Conservation (phyloP, 2,329 filamentous ascomycete genomes). For the Ophiocordyceps sinensis region DNA sequence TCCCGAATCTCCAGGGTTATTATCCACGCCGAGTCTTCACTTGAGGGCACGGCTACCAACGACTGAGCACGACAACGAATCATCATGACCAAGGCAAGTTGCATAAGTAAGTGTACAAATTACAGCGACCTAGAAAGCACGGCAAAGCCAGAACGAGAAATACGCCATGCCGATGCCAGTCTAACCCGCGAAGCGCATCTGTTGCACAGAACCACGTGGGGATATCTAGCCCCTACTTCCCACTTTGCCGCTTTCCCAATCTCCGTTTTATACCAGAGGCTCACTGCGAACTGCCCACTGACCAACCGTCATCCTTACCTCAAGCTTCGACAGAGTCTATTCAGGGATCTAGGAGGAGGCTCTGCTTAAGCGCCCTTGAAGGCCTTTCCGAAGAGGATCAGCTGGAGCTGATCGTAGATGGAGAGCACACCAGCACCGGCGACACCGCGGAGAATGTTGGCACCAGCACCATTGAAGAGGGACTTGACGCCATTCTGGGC, state of each 20-base stretch:
- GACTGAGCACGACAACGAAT: not conserved
- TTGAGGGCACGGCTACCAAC: not conserved
- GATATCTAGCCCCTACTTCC: constrained; percentile 25
- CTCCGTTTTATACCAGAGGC: constrained; percentile 26
- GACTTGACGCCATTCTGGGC: constrained; percentile 96
- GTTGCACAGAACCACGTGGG: constrained; percentile 22
- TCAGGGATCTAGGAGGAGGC: constrained; percentile 20
- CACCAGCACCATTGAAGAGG: constrained; percentile 99
- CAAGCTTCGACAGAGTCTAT: constrained; percentile 23
- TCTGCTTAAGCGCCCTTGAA: constrained; percentile 60
- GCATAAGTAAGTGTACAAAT: constrained; percentile 46
- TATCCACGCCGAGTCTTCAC: not conserved
- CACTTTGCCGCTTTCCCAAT: constrained; percentile 32
- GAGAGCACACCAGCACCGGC: constrained; percentile 99
- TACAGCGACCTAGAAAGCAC: constrained; percentile 42
- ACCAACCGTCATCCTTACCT: constrained; percentile 16
- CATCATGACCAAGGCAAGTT: constrained; percentile 31
- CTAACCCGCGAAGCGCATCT: constrained; percentile 30
- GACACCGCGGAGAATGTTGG: constrained; percentile 99
- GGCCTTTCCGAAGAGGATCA: constrained; percentile 99
- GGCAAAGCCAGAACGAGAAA: constrained; percentile 28
- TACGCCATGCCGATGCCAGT: constrained; percentile 35
- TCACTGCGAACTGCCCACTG: constrained; percentile 21
- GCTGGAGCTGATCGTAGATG: constrained; percentile 99
- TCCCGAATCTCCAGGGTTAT: too few relatives aligned